Conservation (phyloP, 2,329 filamentous ascomycete species). For the Cryphonectria naterciae region DNA sequence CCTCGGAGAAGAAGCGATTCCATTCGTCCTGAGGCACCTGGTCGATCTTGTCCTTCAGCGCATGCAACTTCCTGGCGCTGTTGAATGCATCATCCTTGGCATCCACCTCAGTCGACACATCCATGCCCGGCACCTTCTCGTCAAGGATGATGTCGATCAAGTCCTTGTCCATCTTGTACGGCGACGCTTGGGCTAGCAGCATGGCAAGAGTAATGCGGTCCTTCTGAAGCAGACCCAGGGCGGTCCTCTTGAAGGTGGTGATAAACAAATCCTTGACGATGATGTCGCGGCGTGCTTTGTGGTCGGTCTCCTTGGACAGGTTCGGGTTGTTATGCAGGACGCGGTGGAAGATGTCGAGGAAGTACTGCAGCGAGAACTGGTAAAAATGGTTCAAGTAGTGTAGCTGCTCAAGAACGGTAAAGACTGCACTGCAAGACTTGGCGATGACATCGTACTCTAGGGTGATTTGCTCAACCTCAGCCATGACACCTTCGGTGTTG, state of each 20-base stretch:
- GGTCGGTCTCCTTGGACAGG: conserved; percentile 70
- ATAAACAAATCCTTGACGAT: conserved; percentile 93
- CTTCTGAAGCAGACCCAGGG: conserved; percentile 87
- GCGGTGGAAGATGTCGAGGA: conserved; percentile 94
- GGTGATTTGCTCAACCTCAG: conserved; percentile 94
- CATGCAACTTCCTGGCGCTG: conserved; percentile 68
- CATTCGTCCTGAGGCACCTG: conserved; percentile 66
- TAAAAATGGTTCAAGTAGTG: conserved; percentile 99
- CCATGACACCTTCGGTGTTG: conserved; percentile 97
- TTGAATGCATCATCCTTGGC: conserved; percentile 70
- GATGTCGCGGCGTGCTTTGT: conserved; percentile 80
- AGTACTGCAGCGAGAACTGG: conserved; percentile 98
- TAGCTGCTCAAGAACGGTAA: conserved; percentile 93
- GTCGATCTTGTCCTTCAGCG: conserved; percentile 75
- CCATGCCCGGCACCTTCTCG: conserved; percentile 72
- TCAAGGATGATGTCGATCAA: conserved; percentile 88
- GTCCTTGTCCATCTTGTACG: conserved; percentile 90
- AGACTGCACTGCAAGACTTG: conserved; percentile 93
- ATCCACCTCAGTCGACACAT: conserved; percentile 72
- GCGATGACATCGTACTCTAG: conserved; percentile 93
- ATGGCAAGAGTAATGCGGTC: conserved; percentile 94
- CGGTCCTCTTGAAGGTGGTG: conserved; percentile 91
- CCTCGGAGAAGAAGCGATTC: conserved; percentile 82
- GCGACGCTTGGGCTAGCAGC: conserved; percentile 93
- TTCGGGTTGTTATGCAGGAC: conserved; percentile 82